Evolutionary conservation across 2,329 filamentous ascomycete genomes (phyloP).

Genomic region (Aspergillus sp.): DNA sequence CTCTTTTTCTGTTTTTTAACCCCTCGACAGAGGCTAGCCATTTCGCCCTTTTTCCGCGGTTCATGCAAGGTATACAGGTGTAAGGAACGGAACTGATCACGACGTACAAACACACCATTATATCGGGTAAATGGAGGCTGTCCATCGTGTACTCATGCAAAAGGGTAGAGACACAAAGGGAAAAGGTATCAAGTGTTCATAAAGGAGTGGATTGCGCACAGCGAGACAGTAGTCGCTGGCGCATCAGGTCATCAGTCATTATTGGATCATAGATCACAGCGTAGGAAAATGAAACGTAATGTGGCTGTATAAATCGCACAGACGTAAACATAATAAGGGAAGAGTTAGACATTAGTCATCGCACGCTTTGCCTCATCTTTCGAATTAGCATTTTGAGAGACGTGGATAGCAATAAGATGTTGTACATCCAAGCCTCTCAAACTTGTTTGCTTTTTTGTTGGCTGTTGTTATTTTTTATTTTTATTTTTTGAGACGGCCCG

Average conservation of each 20-base stretch:
- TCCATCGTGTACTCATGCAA: conserved; percentile 7
- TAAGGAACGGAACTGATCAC: conserved; percentile 11
- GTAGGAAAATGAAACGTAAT: conserved; percentile 8
- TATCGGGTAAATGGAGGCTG: conserved; percentile 8
- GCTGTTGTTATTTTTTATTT: neutral
- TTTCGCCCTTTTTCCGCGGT: neutral
- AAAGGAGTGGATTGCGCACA: conserved; percentile 29
- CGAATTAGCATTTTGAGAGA: conserved; percentile 13
- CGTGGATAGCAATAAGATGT: conserved; percentile 19
- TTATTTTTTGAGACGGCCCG: conserved; percentile 15
- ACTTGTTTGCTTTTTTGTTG: conserved; percentile 18
- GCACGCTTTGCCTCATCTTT: conserved; percentile 18
- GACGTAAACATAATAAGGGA: conserved; percentile 6
- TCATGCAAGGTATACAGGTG: conserved; percentile 16
- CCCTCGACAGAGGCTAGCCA: neutral
- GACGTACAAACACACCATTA: conserved; percentile 16
- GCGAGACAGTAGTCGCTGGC: conserved; percentile 38
- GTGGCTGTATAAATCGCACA: conserved; percentile 7
- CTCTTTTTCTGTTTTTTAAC: neutral
- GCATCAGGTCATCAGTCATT: conserved; percentile 28
- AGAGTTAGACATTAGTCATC: conserved; percentile 34
- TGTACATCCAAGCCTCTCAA: conserved; percentile 24
- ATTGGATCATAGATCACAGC: conserved; percentile 20
- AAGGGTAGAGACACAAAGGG: conserved; percentile 13
- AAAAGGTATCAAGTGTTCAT: conserved; percentile 22